Evolutionary conservation across 148 eudicot genomes (phyloP), one percentile per base, ranked within the genome.

Genomic region (Persicaria tinctoria): DNA sequence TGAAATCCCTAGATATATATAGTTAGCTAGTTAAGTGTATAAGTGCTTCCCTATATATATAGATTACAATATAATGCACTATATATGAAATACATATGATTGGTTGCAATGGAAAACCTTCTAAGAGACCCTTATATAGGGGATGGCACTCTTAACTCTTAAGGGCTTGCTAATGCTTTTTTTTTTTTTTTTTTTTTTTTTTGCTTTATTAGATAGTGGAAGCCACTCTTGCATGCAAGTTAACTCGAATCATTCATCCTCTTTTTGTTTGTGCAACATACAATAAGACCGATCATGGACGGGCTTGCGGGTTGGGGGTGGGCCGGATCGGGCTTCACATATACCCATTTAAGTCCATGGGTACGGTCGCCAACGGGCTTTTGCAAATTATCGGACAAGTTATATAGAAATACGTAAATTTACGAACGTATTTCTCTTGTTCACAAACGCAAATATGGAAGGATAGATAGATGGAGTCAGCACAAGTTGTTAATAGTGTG

Each of bases 141-240:
- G 60, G 60, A 23, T 16, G 20, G 18, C 20, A n/a, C 60, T 55
- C 1, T 1, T 3, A 20, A n/a, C 60, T 55, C 1, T 1, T 3
- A 20, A 2, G 60, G n/a, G 18, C 17, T 55, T 16, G 54, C 54
- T 8, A 55, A 55, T 55, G 60, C 23, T 55, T 55, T 55, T 32
- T 32, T 32, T 32, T 32, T 32, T 32, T 32, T 32, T 32, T 32
- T 32, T 32, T 32, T 32, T 32, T 32, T 32, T 32, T 32, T n/a
- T n/a, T n/a, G 60, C 60, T 55, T 55, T 55, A 55, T 55, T 55
- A 32, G 41, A 32, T 32, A 55, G 60, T 55, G 60, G 60, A 55
- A 55, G n/a, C 60, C 60, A 55, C 60, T 11, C 18, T 55, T 55
- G 60, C 60, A 55, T 55, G 18, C 60, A 55, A 55, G 60, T 55